phyloP scores from a whole-genome alignment of 2,329 filamentous ascomycete genomes.

The Penicillium corylophilum region DNA sequence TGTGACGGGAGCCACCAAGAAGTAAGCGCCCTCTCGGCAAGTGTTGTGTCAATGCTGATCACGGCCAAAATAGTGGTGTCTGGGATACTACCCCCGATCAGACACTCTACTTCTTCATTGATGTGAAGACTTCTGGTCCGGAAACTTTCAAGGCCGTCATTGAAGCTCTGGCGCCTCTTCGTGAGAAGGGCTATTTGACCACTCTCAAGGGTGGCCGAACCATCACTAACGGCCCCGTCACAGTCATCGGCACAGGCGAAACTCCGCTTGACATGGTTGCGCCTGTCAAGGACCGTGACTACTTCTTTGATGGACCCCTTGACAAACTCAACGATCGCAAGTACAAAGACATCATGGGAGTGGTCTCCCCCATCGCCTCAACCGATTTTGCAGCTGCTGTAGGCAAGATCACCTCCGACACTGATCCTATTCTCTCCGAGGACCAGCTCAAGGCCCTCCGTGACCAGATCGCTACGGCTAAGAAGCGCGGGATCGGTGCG shows the following conservation, averaged over 20 bases:
- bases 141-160: constrained; percentile 59
- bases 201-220: constrained; percentile 48
- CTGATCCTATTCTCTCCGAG: constrained; percentile 31
- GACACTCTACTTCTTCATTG: constrained; percentile 65
- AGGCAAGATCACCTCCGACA: constrained; percentile 38
- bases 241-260: constrained; percentile 63
- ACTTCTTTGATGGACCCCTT: constrained; percentile 62
- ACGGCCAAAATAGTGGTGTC: constrained; percentile 47
- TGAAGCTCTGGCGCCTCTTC: constrained; percentile 57
- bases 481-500: constrained; percentile 57
- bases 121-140: constrained; percentile 59
- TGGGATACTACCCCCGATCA: constrained; percentile 57
- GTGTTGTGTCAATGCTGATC: not conserved
- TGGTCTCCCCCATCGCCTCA: constrained; percentile 56
- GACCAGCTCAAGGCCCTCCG: constrained; percentile 52
- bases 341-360: constrained; percentile 47
- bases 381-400: constrained; percentile 50
- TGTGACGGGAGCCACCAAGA: constrained; percentile 48
- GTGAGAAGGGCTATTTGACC: constrained; percentile 54
- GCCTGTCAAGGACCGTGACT: constrained; percentile 48
- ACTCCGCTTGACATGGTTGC: constrained; percentile 52
- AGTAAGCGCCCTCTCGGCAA: constrained; percentile 33
- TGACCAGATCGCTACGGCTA: constrained; percentile 54
- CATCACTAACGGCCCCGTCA: constrained; percentile 53
- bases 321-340: constrained; percentile 41